Evolutionary conservation across 768 basidiomycete species (phyloP).

Genomic region (Naganishia friedmannii): DNA sequence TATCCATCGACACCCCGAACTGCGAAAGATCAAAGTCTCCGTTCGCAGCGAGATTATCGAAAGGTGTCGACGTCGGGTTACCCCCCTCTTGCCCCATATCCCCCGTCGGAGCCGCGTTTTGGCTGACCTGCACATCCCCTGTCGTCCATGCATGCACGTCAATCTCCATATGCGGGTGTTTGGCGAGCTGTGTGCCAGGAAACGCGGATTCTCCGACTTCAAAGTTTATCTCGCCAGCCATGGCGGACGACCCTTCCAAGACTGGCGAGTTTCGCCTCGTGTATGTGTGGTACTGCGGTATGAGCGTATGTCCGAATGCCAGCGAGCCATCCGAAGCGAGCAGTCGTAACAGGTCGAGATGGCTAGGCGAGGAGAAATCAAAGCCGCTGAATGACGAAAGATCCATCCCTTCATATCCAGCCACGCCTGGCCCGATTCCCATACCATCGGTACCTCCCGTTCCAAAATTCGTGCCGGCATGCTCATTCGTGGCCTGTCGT

Average conservation of each 20-base stretch:
- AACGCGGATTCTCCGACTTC: constrained; percentile 19
- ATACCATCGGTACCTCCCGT: neutral
- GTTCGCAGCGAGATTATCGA: neutral
- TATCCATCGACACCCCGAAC: constrained; percentile 17
- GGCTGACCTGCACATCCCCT: neutral
- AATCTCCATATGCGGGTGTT: constrained; percentile 20
- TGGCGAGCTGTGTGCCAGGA: constrained; percentile 4
- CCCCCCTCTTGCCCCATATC: neutral
- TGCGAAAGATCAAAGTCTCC: constrained; percentile 2
- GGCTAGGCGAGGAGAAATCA: constrained; percentile 6
- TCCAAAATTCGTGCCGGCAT: neutral
- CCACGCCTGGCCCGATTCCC: neutral
- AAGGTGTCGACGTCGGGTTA: neutral
- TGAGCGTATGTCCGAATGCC: constrained; percentile 24
- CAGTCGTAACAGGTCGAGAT: constrained; percentile 23
- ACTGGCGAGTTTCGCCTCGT: constrained; percentile 7
- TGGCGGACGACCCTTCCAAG: neutral
- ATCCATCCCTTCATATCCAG: constrained; percentile 7
- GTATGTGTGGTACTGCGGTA: constrained; percentile 20
- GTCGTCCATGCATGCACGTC: constrained; percentile 10
- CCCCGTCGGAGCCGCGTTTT: neutral
- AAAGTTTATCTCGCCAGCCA: neutral
- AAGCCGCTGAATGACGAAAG: constrained; percentile 9
- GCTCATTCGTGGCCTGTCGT: neutral
- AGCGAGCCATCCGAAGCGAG: constrained; percentile 27